A percentile compares a stretch with the other conserved stretches of the same genome.
Evolutionary conservation across 1,284 basidiomycete genomes (phyloP).

Genomic region (Ceratobasidium sp.): DNA sequence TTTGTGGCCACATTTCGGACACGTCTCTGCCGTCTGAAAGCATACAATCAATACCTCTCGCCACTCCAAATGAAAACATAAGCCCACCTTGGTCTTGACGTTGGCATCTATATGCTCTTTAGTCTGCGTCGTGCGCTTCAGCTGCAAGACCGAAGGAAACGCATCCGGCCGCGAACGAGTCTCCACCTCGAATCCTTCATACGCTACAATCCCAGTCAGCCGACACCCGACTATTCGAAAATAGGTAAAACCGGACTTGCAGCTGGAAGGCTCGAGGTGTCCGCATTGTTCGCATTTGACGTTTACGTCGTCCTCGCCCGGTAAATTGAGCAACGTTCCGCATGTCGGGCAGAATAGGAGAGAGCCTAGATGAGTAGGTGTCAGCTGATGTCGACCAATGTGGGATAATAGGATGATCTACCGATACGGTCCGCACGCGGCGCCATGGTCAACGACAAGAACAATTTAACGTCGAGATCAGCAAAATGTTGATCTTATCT

Average conservation of each 20-base stretch:
- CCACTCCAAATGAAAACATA: conserved; percentile 19
- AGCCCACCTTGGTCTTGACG: conserved; percentile 70
- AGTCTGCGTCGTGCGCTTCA: conserved; percentile 91
- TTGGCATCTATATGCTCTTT: conserved; percentile 79
- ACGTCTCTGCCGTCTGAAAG: conserved; percentile 86
- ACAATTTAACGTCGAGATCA: background rate
- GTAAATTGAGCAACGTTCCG: conserved; percentile 87
- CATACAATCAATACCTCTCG: conserved; percentile 31
- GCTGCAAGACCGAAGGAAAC: conserved; percentile 88
- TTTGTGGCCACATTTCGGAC: conserved; percentile 86
- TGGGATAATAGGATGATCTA: background rate
- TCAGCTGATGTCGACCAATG: background rate
- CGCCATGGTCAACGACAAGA: background rate
- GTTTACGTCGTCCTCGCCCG: conserved; percentile 75
- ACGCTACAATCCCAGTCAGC: conserved; percentile 63
- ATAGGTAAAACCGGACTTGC: conserved; percentile 60
- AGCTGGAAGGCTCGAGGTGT: conserved; percentile 83
- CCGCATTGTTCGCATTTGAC: conserved; percentile 91
- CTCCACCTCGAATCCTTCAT: conserved; percentile 89
- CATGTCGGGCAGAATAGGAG: conserved; percentile 94
- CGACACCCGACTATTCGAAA: conserved; percentile 4
- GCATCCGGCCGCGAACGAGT: conserved; percentile 93
- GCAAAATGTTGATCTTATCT: conserved; percentile 36
- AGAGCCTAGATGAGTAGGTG: conserved; percentile 63
- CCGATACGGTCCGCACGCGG: conserved; percentile 33